Evolutionary conservation across 257 asterid genomes (phyloP), one percentile per base, ranked within the genome.

Genomic region (Gardenia jasminoides): DNA sequence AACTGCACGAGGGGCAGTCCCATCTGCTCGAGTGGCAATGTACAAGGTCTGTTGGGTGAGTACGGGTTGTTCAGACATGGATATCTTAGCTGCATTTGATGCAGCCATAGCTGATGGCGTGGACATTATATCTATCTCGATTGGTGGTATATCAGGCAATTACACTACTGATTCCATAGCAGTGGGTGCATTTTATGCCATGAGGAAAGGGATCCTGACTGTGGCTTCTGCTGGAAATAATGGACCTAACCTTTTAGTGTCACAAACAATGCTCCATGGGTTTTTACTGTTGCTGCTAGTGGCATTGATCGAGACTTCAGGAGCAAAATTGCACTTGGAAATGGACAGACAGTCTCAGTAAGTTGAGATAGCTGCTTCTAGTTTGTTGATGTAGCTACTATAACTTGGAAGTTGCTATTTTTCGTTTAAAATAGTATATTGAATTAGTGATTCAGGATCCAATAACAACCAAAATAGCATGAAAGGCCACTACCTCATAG

Each of bases 1-100:
- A 76, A 92, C 96, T 4, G 97, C 99, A 2, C 88, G 96, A 0
- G 99, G 99, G 31, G 99, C 91, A 0, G 99, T 93, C 58, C 99
- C 99, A 64, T 89, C 91, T 13, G 95, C 98, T n/a, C 88, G 98
- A 2, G 87, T 94, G 26, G 99, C 97, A 33, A 87, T 87, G 84
- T 94, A 94, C 90, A 94, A 94, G 78, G 97, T 94, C 19, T 94
- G 99, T 50, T 93, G 98, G 97, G 87, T 81, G 0, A 75, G 81
- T 30, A 39, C 84, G 0, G 97, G 97, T 6, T 94, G 99, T 43
- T 81, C 97, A 3, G 99, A 93, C 79, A 89, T 87, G 91, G 98
- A 93, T 87, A 89, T 94, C 59, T 90, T 94, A 12, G 99, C 99
- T 52, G 99, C 93, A 41, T 93, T 94, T 77, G 99, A 94, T 22